Evolutionary conservation across 2,329 filamentous ascomycete species (phyloP).

Genomic region (Aspergillus alliaceus): DNA sequence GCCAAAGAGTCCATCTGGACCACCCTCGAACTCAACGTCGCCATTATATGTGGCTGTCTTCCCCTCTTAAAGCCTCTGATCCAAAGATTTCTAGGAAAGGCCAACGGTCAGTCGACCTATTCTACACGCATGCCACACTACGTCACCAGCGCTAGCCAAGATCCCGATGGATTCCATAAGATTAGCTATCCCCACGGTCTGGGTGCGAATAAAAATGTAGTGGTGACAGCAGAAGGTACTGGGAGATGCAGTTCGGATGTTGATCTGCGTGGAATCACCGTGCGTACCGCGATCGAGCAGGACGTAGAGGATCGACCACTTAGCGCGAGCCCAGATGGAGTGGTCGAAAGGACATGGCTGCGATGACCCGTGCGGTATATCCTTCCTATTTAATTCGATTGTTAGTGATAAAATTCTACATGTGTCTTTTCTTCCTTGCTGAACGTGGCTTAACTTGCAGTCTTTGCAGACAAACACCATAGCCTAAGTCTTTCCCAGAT

Average conservation of each 20-base stretch:
- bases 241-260: slow-evolving; percentile 4
- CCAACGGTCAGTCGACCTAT: slow-evolving; percentile 1
- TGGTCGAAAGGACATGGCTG: not conserved
- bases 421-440: no score
- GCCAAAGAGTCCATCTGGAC: slow-evolving; percentile 23
- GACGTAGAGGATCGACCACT: slow-evolving; percentile 1
- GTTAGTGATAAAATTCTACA: no score
- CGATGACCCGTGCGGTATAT: no score
- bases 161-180: slow-evolving; percentile 8
- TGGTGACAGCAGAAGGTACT: not conserved
- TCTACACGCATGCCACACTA: slow-evolving; percentile 4
- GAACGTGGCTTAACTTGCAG: no score
- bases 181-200: slow-evolving; percentile 3
- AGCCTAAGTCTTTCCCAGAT: no score
- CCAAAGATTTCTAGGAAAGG: slow-evolving; percentile 9
- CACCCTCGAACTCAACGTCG: slow-evolving; percentile 20
- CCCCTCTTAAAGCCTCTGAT: slow-evolving; percentile 18
- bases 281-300: slow-evolving; percentile 6
- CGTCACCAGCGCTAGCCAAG: not conserved
- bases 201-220: not conserved
- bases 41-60: slow-evolving; percentile 23
- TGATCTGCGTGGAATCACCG: slow-evolving; percentile 8
- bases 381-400: no score
- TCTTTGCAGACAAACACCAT: no score
- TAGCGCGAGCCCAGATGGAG: not conserved